Evolutionary conservation across 2,329 filamentous ascomycete species (phyloP), one percentile per base, ranked within the genome.

Genomic region (Pyrenophora teres): DNA sequence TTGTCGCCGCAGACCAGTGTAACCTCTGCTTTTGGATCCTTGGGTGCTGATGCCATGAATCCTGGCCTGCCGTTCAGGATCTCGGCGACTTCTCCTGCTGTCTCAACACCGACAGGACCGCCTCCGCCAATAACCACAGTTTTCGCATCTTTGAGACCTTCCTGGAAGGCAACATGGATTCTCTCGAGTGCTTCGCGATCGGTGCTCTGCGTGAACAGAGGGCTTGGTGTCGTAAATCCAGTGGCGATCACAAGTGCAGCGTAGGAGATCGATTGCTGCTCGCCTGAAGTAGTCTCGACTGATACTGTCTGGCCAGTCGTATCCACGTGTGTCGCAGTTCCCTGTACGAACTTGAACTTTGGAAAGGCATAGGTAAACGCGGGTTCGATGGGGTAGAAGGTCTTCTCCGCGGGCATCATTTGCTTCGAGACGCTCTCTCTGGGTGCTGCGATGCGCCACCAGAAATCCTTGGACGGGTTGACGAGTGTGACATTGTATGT

Each of bases 191-290:
- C 61, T 7, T 60, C 56, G 32, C 58, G 56, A 32, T 64, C 63
- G 18, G 76, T 77, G 1, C 56, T 51, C 8, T 77, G 69, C 10
- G 79, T 80, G 42, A 81, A 73, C 2, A 78, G 66, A 0, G 79
- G 74, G 7, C 77, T 76, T 0, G 75, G 69, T 1, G 81, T 80
- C 12, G 69, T 75, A 19, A 80, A 76, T 3, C 83, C 83, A 1
- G 82, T 83, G 3, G 82, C 81, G 56, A 85, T 80, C 35, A 85
- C 74, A 7, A 85, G 76, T 10, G 80, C 77, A 46, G 81, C 76
- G 63, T 81, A 85, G 4, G 73, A 62, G 21, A 84, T 62, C 7
- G 57, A 60, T 38, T 62, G 60, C 36, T 67, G 63, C 50, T 65
- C 70, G 51, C 60, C 68, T 18, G 68, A 65, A 16, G 64, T 71